Evolutionary conservation across 2,329 filamentous ascomycete genomes (phyloP).

Genomic region (Plenodomus biglobosus): DNA sequence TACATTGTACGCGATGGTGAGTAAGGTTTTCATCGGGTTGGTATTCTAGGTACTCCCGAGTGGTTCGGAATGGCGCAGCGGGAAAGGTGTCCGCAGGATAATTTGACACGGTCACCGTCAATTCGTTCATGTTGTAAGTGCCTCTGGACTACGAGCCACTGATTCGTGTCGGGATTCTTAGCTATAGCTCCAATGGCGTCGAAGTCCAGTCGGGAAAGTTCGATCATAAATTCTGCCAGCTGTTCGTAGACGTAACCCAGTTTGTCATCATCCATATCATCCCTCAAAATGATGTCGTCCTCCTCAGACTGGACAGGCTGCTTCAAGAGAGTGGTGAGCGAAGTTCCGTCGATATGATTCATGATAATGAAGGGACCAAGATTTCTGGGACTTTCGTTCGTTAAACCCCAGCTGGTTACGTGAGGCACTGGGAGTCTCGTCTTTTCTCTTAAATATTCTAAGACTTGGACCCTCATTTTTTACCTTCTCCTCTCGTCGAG

Average conservation of each 20-base stretch:
- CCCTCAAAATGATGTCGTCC: constrained; percentile 7
- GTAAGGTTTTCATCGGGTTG: constrained; percentile 16
- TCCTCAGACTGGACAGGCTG: constrained; percentile 13
- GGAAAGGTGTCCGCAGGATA: constrained; percentile 37
- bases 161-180: constrained; percentile 18
- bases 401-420: constrained; percentile 12
- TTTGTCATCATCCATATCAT: constrained; percentile 9
- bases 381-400: constrained; percentile 12
- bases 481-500: constrained; percentile 13
- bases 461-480: constrained; percentile 11
- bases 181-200: constrained; percentile 36
- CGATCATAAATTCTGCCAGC: constrained; percentile 17
- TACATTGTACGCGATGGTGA: constrained; percentile 26
- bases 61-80: constrained; percentile 24
- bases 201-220: constrained; percentile 17
- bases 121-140: constrained; percentile 19
- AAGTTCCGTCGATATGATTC: constrained; percentile 16
- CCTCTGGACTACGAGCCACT: constrained; percentile 34
- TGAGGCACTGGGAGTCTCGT: constrained; percentile 14
- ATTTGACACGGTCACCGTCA: constrained; percentile 18
- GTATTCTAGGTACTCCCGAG: constrained; percentile 18
- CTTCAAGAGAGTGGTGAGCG: constrained; percentile 8
- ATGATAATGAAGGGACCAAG: constrained; percentile 24
- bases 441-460: constrained; percentile 14
- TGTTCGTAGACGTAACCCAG: constrained; percentile 26